Conservation (phyloP, 805 yeast species). For the Yarrowia divulgata region DNA sequence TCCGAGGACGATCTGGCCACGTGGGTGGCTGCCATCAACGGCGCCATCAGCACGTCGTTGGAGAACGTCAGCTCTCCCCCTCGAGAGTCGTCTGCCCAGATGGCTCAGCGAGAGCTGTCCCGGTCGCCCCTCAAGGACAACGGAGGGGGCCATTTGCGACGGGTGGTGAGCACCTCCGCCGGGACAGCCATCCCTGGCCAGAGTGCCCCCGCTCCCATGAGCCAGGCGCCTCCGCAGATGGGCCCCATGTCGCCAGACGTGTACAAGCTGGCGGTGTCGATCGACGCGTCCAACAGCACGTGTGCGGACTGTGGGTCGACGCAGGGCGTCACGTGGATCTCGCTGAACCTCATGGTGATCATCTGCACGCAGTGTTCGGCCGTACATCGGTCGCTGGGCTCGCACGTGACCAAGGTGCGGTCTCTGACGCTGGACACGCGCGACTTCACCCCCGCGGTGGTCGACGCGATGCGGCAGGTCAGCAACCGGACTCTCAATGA, state of each 20-base stretch:
- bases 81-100: constrained; percentile 18
- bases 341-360: constrained; percentile 72
- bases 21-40: constrained; percentile 71
- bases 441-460: constrained; percentile 64
- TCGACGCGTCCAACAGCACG: constrained; percentile 59
- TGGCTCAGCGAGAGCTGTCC: constrained; percentile 21
- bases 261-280: constrained; percentile 41
- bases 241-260: constrained; percentile 34
- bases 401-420: constrained; percentile 78
- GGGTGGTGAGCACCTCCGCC: constrained; percentile 20
- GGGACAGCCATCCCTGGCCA: constrained; percentile 5
- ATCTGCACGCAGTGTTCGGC: constrained; percentile 88
- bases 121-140: constrained; percentile 24
- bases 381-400: constrained; percentile 84
- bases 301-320: constrained; percentile 84
- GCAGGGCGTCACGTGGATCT: constrained; percentile 81
- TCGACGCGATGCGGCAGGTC: constrained; percentile 62
- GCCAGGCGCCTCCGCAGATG: constrained; percentile 13
- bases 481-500: constrained; percentile 64
- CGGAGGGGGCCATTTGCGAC: constrained; percentile 5
- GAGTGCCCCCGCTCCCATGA: background rate
- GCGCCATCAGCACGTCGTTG: constrained; percentile 59
- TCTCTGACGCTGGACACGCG: constrained; percentile 76
- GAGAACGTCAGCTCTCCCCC: constrained; percentile 44
- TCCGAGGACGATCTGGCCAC: constrained; percentile 68